Evolutionary conservation across 2,329 filamentous ascomycete species (phyloP).

Genomic region (Penicillium sp.): DNA sequence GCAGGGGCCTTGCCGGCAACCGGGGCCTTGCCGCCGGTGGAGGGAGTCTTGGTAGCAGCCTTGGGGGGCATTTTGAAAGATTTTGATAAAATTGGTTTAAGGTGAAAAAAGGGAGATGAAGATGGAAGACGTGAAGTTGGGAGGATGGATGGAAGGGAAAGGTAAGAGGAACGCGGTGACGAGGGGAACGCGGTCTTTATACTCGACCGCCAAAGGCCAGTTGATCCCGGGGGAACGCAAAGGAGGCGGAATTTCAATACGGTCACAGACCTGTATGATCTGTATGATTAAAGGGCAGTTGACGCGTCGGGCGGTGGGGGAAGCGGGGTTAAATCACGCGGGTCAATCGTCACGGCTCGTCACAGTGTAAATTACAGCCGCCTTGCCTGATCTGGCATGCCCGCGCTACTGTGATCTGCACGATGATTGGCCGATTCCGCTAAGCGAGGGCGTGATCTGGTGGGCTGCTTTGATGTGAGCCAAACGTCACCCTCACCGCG

Average conservation of each 20-base stretch:
- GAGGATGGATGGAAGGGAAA: constrained; percentile 38
- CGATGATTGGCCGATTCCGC: constrained; percentile 46
- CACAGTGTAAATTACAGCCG: constrained; percentile 24
- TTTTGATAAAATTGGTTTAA: constrained; percentile 28
- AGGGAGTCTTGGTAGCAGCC: constrained; percentile 97
- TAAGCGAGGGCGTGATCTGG: constrained; percentile 55
- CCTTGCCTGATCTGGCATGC: constrained; percentile 35
- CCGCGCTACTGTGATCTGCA: constrained; percentile 33
- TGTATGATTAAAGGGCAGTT: constrained; percentile 46
- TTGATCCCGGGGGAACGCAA: constrained; percentile 49
- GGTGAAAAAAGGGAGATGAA: constrained; percentile 32
- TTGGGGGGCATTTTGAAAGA: constrained; percentile 89
- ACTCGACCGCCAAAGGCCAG: constrained; percentile 44
- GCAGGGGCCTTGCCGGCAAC: constrained; percentile 74
- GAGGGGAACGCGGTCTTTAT: constrained; percentile 52
- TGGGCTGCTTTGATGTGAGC: constrained; percentile 37
- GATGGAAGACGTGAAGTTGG: constrained; percentile 16
- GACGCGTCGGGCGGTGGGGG: constrained; percentile 26
- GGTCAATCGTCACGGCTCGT: constrained; percentile 28
- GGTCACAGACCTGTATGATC: constrained; percentile 47
- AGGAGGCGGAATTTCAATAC: constrained; percentile 53
- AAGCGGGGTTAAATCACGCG: constrained; percentile 21
- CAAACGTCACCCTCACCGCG: constrained; percentile 49
- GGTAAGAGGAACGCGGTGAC: constrained; percentile 44
- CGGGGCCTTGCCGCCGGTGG: constrained; percentile 88